These are phyloP conservation scores for Epichloe amarillans DNA, from an alignment of 2,329 filamentous ascomycete species.

Conservation along the genomic window DNA sequence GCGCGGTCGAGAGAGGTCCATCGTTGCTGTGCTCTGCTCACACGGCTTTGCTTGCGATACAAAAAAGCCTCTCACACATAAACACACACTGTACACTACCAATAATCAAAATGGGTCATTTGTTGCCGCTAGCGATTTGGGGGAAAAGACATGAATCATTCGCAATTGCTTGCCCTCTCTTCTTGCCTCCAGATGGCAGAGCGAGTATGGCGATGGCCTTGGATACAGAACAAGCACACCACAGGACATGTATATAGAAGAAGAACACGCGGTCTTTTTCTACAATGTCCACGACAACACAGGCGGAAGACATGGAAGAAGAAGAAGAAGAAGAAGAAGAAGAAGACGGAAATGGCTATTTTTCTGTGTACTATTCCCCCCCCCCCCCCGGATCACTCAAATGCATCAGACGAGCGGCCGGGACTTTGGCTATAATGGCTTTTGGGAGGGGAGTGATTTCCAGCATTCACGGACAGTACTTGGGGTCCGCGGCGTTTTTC, in stretches of 20 bases:
- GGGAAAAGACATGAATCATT: background rate
- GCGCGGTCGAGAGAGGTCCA: too few relatives aligned
- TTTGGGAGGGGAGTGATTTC: slow-evolving; percentile 3
- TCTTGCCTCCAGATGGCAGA: background rate
- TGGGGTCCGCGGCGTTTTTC: slow-evolving; percentile 10
- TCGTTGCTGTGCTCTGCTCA: background rate
- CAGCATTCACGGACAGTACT: slow-evolving; percentile 10
- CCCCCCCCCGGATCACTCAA: background rate
- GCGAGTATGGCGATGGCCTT: background rate
- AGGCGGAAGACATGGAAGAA: background rate
- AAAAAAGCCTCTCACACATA: background rate
- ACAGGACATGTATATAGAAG: slow-evolving; percentile 1
- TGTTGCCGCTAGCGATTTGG: background rate
- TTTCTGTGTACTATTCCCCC: slow-evolving; percentile 8
- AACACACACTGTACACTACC: background rate
- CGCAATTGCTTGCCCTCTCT: background rate
- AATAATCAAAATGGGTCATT: background rate
- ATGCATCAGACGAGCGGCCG: slow-evolving; percentile 8
- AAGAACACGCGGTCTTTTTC: background rate
- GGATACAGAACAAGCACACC: slow-evolving; percentile 3
- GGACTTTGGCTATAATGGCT: slow-evolving; percentile 9
- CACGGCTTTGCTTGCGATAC: background rate
- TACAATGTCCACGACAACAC: background rate
- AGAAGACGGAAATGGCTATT: slow-evolving; percentile 2
- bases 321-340: background rate